phyloP scores from a whole-genome alignment of 1,284 basidiomycete genomes.

The Wallemia hederae region DNA sequence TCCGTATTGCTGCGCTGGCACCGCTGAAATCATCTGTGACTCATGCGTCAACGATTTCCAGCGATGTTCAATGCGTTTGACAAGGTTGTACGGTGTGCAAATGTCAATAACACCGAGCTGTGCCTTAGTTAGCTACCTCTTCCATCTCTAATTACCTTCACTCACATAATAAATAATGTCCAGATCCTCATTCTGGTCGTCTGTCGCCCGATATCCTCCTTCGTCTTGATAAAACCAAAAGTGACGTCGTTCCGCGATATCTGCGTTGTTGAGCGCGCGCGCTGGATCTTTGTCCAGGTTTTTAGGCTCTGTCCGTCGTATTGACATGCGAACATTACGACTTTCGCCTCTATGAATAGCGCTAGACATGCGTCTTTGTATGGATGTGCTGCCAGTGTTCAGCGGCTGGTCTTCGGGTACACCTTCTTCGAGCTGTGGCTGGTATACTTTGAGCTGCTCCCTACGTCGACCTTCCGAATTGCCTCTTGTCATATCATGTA shows the following conservation, averaged over 20 bases:
- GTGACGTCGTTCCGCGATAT: constrained; percentile 40
- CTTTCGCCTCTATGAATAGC: constrained; percentile 35
- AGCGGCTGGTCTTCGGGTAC: constrained; percentile 6
- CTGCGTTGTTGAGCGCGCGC: constrained; percentile 33
- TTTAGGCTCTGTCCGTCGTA: constrained; percentile 54
- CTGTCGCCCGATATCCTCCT: constrained; percentile 66
- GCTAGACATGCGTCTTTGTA: constrained; percentile 28
- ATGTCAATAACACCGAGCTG: constrained; percentile 68
- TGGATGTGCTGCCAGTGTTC: constrained; percentile 14
- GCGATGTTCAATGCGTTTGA: constrained; percentile 62
- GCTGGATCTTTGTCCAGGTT: constrained; percentile 28
- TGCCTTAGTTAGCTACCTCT: not conserved
- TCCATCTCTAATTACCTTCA: constrained; percentile 5
- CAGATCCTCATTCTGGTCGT: constrained; percentile 43
- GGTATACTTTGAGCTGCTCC: constrained; percentile 71
- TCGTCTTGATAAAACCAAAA: constrained; percentile 94
- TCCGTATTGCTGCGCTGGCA: constrained; percentile 53
- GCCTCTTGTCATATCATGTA: constrained; percentile 69
- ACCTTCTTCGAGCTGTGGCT: constrained; percentile 35
- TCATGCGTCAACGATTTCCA: constrained; percentile 77
- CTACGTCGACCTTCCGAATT: constrained; percentile 70
- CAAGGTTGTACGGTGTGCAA: constrained; percentile 49
- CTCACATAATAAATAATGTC: constrained; percentile 53
- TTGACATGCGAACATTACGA: constrained; percentile 50
- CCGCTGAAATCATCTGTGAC: constrained; percentile 70